Conservation (phyloP, 2,329 filamentous ascomycete species). For the Chrysoporthe cubensis region DNA sequence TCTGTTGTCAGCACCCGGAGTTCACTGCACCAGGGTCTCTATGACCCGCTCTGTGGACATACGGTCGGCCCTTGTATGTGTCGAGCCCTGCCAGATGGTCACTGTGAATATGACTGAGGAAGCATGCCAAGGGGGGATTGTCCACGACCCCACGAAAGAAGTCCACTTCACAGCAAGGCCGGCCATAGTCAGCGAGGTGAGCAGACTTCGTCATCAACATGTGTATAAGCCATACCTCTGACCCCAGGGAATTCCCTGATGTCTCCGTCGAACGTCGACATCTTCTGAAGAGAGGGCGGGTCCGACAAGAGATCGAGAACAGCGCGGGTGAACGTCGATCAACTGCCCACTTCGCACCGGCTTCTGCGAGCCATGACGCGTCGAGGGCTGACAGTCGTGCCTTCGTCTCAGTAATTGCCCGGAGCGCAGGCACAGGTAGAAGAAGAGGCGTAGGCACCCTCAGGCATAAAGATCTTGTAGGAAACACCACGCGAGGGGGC, state of each 20-base stretch:
- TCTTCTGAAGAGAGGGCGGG: conserved; percentile 38
- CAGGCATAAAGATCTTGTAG: not conserved
- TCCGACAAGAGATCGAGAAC: too few species aligned
- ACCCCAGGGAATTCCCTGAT: conserved; percentile 80
- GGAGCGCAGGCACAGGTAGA: not conserved
- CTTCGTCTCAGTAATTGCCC: not conserved
- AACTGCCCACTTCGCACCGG: not conserved
- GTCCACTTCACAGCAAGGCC: conserved; percentile 63
- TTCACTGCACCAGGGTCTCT: conserved; percentile 55
- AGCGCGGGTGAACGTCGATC: not conserved
- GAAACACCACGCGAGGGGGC: not conserved
- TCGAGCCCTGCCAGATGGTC: conserved; percentile 87
- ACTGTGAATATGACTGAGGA: conserved; percentile 90
- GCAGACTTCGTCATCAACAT: too few species aligned
- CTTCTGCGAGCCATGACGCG: not conserved
- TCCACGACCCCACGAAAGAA: conserved; percentile 68
- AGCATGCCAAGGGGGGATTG: conserved; percentile 74
- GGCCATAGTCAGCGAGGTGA: not conserved
- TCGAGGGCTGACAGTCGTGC: not conserved
- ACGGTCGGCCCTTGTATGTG: conserved; percentile 40
- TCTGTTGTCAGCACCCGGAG: not conserved
- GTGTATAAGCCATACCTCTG: conserved; percentile 50
- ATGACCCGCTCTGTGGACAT: not conserved
- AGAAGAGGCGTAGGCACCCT: too few species aligned
- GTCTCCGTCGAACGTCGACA: conserved; percentile 79